phyloP scores from a whole-genome alignment of 1,139 yeast species.

The Yamadazyma aaseri region DNA sequence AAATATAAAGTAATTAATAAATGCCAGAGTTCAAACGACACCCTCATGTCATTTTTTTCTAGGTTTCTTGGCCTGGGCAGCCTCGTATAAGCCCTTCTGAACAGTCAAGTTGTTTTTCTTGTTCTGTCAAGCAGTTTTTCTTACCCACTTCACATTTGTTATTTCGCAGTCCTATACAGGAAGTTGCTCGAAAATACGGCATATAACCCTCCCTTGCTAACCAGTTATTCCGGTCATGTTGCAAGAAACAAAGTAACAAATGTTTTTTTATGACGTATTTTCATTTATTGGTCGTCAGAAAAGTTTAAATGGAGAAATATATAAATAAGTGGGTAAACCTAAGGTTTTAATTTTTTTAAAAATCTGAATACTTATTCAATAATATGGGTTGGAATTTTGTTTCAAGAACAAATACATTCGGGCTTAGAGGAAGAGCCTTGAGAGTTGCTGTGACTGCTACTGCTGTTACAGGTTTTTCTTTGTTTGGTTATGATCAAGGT shows the following conservation, averaged over 20 bases:
- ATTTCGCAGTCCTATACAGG: constrained; percentile 1
- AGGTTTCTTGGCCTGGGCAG: too few relatives aligned
- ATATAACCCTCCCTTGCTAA: too few relatives aligned
- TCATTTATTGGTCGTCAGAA: constrained; percentile 3
- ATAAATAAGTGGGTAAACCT: constrained; percentile 3
- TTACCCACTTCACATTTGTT: background rate
- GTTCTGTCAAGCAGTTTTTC: background rate
- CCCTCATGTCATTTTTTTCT: too few relatives aligned
- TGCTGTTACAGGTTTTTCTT: constrained; percentile 63
- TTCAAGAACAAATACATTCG: constrained; percentile 41
- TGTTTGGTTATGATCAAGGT: constrained; percentile 79
- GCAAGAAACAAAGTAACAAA: background rate
- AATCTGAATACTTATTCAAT: background rate
- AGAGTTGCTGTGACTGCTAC: constrained; percentile 49
- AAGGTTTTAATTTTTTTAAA: constrained; percentile 4
- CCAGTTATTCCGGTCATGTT: background rate
- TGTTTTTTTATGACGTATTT: constrained; percentile 4
- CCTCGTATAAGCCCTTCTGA: too few relatives aligned
- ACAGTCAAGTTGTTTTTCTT: too few relatives aligned
- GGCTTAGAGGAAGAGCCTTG: constrained; percentile 45
- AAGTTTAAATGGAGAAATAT: background rate
- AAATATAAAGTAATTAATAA: too few relatives aligned
- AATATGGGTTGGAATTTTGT: constrained; percentile 28
- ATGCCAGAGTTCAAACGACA: too few relatives aligned
- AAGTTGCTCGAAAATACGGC: too few relatives aligned